A percentile compares a stretch with the other conserved stretches of the same genome.
Conservation (phyloP, 176 grass and related monocot species). For the Oryza nivara region DNA sequence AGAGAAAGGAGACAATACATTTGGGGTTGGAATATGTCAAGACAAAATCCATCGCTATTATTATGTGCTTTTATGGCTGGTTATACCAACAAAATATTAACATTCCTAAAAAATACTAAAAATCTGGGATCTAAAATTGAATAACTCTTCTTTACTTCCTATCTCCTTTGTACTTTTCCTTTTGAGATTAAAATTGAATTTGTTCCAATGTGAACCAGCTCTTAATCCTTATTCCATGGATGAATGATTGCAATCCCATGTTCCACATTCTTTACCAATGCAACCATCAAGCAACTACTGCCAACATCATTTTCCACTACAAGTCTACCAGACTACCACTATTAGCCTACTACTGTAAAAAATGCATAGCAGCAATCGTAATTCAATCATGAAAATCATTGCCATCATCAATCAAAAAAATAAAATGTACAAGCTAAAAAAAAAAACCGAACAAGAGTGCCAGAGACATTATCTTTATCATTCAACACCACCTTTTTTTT, state of each 20-base stretch:
- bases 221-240: not conserved
- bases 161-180: not conserved
- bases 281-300: not conserved
- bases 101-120: not conserved
- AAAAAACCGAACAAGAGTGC: not conserved
- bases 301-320: not conserved
- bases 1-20: not conserved
- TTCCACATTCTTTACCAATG: not conserved
- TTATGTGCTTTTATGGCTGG: not conserved
- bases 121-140: not conserved
- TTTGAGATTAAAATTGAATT: not conserved
- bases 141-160: not conserved
- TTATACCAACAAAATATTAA: not conserved
- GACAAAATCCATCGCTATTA: not conserved
- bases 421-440: not conserved
- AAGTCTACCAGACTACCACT: too few relatives aligned
- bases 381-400: not conserved
- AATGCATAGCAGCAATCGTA: not conserved
- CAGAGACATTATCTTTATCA: not conserved
- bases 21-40: not conserved
- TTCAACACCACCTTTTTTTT: not conserved
- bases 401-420: not conserved
- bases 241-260: not conserved
- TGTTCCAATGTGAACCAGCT: not conserved
- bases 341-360: not conserved